phyloP scores from a whole-genome alignment of 2,329 filamentous ascomycete genomes.

The Fusarium musae region DNA sequence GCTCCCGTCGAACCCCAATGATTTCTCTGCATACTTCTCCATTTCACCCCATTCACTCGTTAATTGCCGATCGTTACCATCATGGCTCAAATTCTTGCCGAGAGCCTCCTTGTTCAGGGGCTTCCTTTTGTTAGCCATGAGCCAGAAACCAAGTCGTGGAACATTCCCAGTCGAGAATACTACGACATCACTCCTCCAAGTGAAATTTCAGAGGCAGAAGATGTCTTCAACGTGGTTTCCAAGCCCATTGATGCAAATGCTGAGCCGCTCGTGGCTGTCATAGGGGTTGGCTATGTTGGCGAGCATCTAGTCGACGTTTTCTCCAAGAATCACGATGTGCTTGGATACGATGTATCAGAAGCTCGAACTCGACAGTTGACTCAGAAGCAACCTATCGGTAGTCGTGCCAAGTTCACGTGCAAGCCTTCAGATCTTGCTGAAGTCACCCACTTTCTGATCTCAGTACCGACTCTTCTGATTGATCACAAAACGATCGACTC shows the following conservation, averaged over 20 bases:
- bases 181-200: constrained; percentile 51
- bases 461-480: constrained; percentile 62
- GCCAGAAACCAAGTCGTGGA: constrained; percentile 39
- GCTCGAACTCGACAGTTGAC: constrained; percentile 51
- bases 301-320: constrained; percentile 60
- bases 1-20: constrained; percentile 29
- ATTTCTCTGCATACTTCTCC: constrained; percentile 2
- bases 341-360: constrained; percentile 62
- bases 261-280: constrained; percentile 57
- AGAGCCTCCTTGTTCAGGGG: constrained; percentile 35
- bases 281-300: constrained; percentile 65
- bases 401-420: constrained; percentile 52
- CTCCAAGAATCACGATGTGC: constrained; percentile 52
- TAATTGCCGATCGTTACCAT: constrained; percentile 41
- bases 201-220: constrained; percentile 45
- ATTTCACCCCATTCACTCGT: constrained; percentile 35
- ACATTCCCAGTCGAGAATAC: constrained; percentile 38
- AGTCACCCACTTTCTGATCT: constrained; percentile 64
- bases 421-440: constrained; percentile 50
- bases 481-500: constrained; percentile 60
- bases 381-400: constrained; percentile 42
- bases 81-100: constrained; percentile 43
- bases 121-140: constrained; percentile 38
- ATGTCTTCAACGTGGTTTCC: constrained; percentile 15
- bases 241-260: constrained; percentile 16